Percentiles rank a stretch among this genome's conserved stretches.
Conservation (phyloP, 345 rosid genomes). For the Eucalyptus sp. region DNA sequence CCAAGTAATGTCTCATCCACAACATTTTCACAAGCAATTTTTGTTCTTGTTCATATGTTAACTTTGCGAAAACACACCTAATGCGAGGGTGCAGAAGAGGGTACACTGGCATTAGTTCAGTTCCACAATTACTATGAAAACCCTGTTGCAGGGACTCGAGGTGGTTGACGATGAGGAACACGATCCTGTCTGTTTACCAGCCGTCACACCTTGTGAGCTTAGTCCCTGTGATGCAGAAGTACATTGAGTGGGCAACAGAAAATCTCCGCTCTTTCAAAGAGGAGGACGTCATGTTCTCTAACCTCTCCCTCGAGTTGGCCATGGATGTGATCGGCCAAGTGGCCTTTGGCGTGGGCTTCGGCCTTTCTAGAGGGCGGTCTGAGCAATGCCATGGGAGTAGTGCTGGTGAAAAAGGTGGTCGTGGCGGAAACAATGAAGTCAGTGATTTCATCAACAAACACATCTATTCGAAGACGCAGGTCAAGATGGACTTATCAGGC, state of each 20-base stretch:
- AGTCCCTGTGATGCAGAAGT: slow-evolving; percentile 61
- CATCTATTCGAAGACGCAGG: slow-evolving; percentile 81
- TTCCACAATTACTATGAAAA: not conserved
- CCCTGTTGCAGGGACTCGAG: slow-evolving; percentile 43
- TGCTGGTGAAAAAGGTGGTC: not conserved
- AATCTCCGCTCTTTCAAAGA: slow-evolving; percentile 21
- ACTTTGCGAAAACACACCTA: not conserved
- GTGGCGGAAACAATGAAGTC: slow-evolving; percentile 14
- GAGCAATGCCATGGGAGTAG: not conserved
- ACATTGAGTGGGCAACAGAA: slow-evolving; percentile 48
- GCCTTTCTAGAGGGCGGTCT: slow-evolving; percentile 38
- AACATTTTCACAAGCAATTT: not conserved
- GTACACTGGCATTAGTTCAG: not conserved
- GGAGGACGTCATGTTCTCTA: slow-evolving; percentile 50
- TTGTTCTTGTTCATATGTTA: not conserved
- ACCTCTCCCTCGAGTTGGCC: slow-evolving; percentile 65
- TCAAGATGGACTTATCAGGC: slow-evolving; percentile 86
- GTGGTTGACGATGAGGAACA: slow-evolving; percentile 85
- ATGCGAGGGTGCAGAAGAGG: not conserved
- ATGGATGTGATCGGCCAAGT: slow-evolving; percentile 84
- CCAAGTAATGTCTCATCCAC: slow-evolving; percentile 30
- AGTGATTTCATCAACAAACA: slow-evolving; percentile 67
- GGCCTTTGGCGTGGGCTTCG: slow-evolving; percentile 79
- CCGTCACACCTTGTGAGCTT: slow-evolving; percentile 72
- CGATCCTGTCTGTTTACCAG: slow-evolving; percentile 72